Evolutionary conservation across 2,329 filamentous ascomycete species (phyloP).

Genomic region (Colletotrichum godetiae): DNA sequence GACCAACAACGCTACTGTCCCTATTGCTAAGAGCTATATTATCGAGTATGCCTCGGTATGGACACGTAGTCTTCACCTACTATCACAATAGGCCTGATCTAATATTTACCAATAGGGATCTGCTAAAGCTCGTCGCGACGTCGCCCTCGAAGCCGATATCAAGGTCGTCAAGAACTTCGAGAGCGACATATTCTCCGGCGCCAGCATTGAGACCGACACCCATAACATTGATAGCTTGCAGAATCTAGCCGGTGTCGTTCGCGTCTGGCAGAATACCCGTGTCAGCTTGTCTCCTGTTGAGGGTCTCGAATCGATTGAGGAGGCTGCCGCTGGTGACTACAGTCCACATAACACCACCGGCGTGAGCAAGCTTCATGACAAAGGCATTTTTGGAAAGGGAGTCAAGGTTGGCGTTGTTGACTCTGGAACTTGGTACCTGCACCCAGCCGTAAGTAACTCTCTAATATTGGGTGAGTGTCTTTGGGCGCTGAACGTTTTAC

Average conservation of each 20-base stretch:
- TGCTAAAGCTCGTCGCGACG: constrained; percentile 30
- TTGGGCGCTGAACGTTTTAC: constrained; percentile 38
- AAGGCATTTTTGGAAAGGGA: constrained; percentile 50
- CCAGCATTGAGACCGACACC: constrained; percentile 46
- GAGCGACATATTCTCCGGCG: constrained; percentile 47
- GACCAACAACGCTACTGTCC: constrained; percentile 19
- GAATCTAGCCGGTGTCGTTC: constrained; percentile 46
- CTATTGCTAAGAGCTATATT: constrained; percentile 34
- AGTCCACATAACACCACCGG: constrained; percentile 51
- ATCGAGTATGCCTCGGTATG: constrained; percentile 32
- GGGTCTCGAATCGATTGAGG: not conserved
- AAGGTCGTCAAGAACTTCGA: constrained; percentile 27
- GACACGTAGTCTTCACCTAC: not conserved
- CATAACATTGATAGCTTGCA: constrained; percentile 48
- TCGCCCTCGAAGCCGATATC: constrained; percentile 14
- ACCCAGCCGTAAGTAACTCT: constrained; percentile 44
- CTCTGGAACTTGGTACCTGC: constrained; percentile 52
- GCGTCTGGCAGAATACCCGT: constrained; percentile 46
- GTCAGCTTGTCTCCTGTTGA: constrained; percentile 16
- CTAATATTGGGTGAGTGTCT: not conserved
- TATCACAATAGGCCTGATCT: not conserved
- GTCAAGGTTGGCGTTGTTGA: constrained; percentile 53
- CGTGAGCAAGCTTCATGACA: constrained; percentile 50
- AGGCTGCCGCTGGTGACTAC: constrained; percentile 43
- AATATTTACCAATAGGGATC: not conserved